Evolutionary conservation across 805 yeast species (phyloP), one percentile per base, ranked within the genome.

Genomic region (Spathaspora gorwiae): DNA sequence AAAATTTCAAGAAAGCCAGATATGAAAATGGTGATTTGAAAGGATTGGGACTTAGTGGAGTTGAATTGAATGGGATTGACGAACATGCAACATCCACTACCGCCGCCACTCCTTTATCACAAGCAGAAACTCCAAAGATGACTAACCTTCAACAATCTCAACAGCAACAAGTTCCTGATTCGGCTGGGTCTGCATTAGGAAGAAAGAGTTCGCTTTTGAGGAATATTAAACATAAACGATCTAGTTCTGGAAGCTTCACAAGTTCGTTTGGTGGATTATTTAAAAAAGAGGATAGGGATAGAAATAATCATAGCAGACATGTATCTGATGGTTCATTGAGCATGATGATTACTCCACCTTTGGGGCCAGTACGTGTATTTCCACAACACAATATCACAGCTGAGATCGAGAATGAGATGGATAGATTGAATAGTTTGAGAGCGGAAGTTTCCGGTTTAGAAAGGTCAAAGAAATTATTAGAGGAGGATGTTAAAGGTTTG

Each of bases 21-120:
- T 30, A 51, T 43, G 40, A 42, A 34, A 65, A 59, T 12, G 56
- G 42, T n/a, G 55, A 56, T 8, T 60, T 65, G 3, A 55, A 59
- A 40, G 76, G 76, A 7, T 54, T 71, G 37, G 76, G 75, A 7
- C 53, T 69, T 41, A 72, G 68, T 38, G 69, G 69, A 3, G 50
- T 66, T n/a, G 65, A 57, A 26, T 63, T 54, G 46, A n/a, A n/a
- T 3, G 10, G 29, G 12, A 13, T 15, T 14, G 4, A 14, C 2
- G 34, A 14, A 13, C 35, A 4, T 8, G n/a, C 7, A 27, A 37
- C 33, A 37, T 42, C 56, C n/a, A 42, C 59, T 5, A 47, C 61
- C n/a, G 55, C 72, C 36, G 63, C 56, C 45, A 54, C 52, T 30
- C 62, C 68, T 31, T 47, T 67, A 19, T 52, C 59, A 45, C 66